These are phyloP conservation scores for Oryza glaberrima DNA, from an alignment of 176 grass and related monocot genomes.

Conservation along the genomic window DNA sequence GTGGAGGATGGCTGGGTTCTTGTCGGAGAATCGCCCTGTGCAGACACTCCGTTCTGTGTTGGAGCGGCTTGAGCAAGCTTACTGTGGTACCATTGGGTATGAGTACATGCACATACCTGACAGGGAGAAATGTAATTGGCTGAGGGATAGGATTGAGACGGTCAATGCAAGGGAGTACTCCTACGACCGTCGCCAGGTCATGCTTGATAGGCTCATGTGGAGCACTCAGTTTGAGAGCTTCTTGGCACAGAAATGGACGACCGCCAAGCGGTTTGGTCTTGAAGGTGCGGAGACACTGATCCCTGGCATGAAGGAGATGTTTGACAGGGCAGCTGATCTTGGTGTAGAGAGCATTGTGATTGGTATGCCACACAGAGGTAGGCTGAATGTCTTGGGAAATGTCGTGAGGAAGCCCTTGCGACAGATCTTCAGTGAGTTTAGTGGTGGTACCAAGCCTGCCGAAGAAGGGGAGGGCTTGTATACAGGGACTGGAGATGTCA, in stretches of 20 bases:
- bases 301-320: slow-evolving; percentile 99
- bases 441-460: slow-evolving; percentile 87
- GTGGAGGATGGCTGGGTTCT: slow-evolving; percentile 92
- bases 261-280: slow-evolving; percentile 84
- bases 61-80: slow-evolving; percentile 71
- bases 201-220: slow-evolving; percentile 96
- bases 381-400: slow-evolving; percentile 90
- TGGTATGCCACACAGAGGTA: slow-evolving; percentile 98
- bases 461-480: slow-evolving; percentile 84
- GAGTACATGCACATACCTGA: slow-evolving; percentile 96
- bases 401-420: slow-evolving; percentile 90
- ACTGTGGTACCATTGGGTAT: slow-evolving; percentile 81
- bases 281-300: slow-evolving; percentile 92
- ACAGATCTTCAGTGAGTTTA: slow-evolving; percentile 98
- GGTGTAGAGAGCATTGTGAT: slow-evolving; percentile 95
- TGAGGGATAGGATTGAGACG: slow-evolving; percentile 90
- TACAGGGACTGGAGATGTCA: slow-evolving; percentile 96
- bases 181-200: slow-evolving; percentile 73
- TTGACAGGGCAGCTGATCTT: slow-evolving; percentile 80
- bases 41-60: slow-evolving; percentile 66
- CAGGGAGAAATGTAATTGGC: slow-evolving; percentile 91
- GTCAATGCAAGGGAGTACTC: slow-evolving; percentile 60
- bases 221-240: slow-evolving; percentile 97
- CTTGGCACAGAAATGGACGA: slow-evolving; percentile 87
- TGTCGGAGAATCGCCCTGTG: slow-evolving; percentile 86